Evolutionary conservation across 176 grass and related monocot genomes (phyloP), one percentile per base, ranked within the genome.

Genomic region (Aegilops tauschii): DNA sequence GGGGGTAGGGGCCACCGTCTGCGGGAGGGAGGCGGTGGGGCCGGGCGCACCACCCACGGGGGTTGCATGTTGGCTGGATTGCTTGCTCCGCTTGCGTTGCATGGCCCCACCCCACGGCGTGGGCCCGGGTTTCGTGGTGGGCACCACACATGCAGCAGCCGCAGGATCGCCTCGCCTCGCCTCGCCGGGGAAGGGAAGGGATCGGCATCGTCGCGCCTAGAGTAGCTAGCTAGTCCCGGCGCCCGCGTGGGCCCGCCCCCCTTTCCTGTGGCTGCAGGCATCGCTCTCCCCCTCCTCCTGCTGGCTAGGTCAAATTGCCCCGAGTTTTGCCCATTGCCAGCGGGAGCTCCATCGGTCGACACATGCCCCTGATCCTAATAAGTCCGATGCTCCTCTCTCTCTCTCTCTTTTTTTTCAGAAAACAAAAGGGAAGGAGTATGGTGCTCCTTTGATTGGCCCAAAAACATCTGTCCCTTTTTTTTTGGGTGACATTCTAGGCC

Each of bases 21-120:
- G 54, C 12, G 34, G 5, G 25, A 3, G 68, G 64, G 0, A 5
- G 10, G 42, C 29, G 84, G 50, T 54, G 89, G 67, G 4, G 67
- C 89, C 67, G 21, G 34, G 0, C 6, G 12, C 80, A 1, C 75
- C 58, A 1, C 80, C 76, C 85, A 87, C 80, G 89, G 74, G 85
- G 85, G 59, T 65, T 84, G 89, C 89, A 76, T 87, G 89, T 76
- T 86, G 27, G 32, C 35, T 12, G 40, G 10, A 21, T 71, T 49
- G 69, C 18, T 84, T 80, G 82, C 74, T 42, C 23, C 3, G 36
- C 65, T n/a, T 58, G 62, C 72, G 45, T 32, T 76, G 73, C 65
- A 18, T 50, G 63, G 12, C 62, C 7, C 31, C 69, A 40, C 62
- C 7, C 31, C 69, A 40, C 20, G 8, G 39, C 5, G 77, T 31